Base-by-base conservation (phyloP, 2,329 filamentous ascomycete genomes). In the Daldinia sp. region DNA sequence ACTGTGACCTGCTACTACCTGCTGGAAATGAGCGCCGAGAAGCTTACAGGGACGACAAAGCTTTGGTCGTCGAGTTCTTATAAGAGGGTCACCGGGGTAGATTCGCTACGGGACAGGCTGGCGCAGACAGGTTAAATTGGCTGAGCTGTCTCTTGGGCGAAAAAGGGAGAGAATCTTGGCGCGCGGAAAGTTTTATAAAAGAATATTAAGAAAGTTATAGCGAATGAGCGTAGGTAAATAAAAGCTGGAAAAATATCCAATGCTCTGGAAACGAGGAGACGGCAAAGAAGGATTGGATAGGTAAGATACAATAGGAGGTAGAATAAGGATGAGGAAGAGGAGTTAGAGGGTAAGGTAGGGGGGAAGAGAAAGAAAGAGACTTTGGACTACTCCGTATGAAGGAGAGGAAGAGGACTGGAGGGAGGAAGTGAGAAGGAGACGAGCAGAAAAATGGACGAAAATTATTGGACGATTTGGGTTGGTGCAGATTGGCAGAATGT, bases 401-500 rank as follows among this genome's bases (percentile, higher is more conserved):
- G 68, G 70, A 73, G 71, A 76, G 64, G 63, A 54, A 66, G 72
- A 73, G 66, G 63, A 71, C 70, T 72, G 64, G 68, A 70, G 61
- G 55, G 54, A 68, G 64, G 64, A 64, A 64, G 63, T 64, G 64
- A 66, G 62, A 70, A 54, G 64, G 63, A 58, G 64, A 58, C 53
- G 58, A 61, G 56, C 57, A 60, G 51, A 53, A 61, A 65, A 68
- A 70, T 52, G 64, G 50, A 55, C 23, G 56, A 29, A 61, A 63
- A 27, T 70, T 57, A 72, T 74, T 72, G 71, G 72, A 63, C 66
- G 58, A 71, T 69, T 60, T 65, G 64, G 66, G 57, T 61, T 71
- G 68, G 67, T 75, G 75, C 70, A 76, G 74, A 78, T 77, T 78
- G 72, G 75, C 65, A 72, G 60, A 69, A 68, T 66, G 64, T 58